Conservation (phyloP, 345 rosid species). For the Bretschneidera sinensis region DNA sequence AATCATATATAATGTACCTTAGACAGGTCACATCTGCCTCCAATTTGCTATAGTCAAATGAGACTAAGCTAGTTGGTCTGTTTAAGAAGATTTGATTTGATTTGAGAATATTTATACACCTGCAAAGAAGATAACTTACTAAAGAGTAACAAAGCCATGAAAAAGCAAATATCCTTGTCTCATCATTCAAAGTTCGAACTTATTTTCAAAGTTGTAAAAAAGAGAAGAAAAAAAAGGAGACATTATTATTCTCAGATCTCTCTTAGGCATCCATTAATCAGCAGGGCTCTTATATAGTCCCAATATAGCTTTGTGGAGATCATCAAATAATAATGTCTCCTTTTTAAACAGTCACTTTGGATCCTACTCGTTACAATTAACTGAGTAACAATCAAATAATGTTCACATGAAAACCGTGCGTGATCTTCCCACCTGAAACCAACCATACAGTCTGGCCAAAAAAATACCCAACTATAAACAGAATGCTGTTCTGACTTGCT, state of each 20-base stretch:
- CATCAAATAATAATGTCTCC: background rate
- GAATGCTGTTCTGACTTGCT: no score
- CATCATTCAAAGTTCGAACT: slow-evolving; percentile 4
- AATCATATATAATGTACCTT: no score
- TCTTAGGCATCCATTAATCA: background rate
- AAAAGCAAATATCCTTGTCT: background rate
- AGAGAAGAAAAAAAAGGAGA: no score
- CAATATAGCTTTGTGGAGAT: background rate
- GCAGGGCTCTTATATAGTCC: slow-evolving; percentile 3
- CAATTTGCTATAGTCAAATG: no score
- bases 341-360: background rate
- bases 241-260: background rate
- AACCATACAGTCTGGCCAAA: no score
- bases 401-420: no score
- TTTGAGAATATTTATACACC: background rate
- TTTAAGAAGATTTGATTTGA: no score
- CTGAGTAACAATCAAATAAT: no score
- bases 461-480: no score
- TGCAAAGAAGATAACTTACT: background rate
- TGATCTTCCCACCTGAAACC: no score
- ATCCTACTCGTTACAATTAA: background rate
- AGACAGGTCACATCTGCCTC: no score
- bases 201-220: background rate
- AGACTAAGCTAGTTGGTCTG: no score
- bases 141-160: background rate